Evolutionary conservation across 225 moss, liverwort and hornwort genomes (phyloP).

Genomic region (Bryum argenteum): DNA sequence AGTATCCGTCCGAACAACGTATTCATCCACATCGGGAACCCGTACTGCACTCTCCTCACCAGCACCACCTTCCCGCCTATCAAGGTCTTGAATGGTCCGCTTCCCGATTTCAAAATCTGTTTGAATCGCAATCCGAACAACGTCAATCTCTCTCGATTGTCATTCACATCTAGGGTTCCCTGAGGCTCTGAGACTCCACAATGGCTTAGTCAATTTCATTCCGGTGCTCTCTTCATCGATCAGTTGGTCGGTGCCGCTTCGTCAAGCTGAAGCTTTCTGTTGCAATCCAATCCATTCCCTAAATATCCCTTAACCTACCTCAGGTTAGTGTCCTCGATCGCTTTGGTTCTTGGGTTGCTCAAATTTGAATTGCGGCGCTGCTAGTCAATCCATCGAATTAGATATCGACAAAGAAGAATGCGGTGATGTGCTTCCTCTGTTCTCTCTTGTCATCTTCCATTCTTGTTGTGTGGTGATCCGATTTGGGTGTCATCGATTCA

Average conservation of each 20-base stretch:
- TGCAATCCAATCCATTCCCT: background rate
- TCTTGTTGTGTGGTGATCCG: background rate
- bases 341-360: background rate
- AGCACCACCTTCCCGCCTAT: conserved; percentile 25
- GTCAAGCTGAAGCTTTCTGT: background rate
- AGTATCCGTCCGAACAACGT: no score
- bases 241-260: background rate
- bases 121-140: background rate
- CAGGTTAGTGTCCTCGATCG: background rate
- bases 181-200: background rate
- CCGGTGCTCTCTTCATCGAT: background rate
- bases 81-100: conserved; percentile 19
- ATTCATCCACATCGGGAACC: no score
- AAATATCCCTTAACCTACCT: background rate
- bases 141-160: background rate
- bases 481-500: background rate
- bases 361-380: background rate
- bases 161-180: conserved; percentile 8
- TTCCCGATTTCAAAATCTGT: conserved; percentile 23
- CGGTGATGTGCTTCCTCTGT: background rate
- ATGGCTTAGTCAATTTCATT: background rate
- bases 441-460: background rate
- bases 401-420: background rate
- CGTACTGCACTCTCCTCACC: no score
- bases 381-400: background rate